These are phyloP conservation scores for Astrocystis sublimbata DNA, from an alignment of 495 filamentous ascomycete genomes.

Conservation along the genomic window DNA sequence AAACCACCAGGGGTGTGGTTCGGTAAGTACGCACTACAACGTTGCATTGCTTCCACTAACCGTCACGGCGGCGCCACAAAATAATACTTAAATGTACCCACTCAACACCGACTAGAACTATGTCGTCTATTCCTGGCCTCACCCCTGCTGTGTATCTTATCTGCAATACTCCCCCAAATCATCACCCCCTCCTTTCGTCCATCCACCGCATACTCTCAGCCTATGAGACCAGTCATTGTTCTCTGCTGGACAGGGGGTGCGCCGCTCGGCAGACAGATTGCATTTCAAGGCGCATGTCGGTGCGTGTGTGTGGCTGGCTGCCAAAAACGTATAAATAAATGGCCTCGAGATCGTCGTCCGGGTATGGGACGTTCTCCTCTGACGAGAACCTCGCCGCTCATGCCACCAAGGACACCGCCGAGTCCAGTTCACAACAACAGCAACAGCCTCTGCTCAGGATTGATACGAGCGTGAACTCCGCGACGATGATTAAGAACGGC, in stretches of 20 bases:
- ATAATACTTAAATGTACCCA: no score
- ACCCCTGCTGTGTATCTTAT: background rate
- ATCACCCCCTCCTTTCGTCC: slow-evolving; percentile 11
- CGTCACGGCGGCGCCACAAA: no score
- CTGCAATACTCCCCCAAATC: background rate
- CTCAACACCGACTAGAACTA: no score
- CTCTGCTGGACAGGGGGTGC: background rate
- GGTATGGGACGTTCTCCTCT: slow-evolving; percentile 16
- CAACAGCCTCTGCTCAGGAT: background rate
- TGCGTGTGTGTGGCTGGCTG: background rate
- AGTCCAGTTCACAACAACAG: background rate
- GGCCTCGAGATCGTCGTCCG: slow-evolving; percentile 3
- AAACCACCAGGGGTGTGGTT: no score
- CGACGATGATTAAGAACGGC: slow-evolving; percentile 15
- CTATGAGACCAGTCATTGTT: slow-evolving; percentile 9
- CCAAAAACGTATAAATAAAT: slow-evolving; percentile 18
- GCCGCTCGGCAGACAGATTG: background rate
- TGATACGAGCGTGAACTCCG: background rate
- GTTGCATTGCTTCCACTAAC: no score
- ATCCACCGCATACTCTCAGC: slow-evolving; percentile 11
- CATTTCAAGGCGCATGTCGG: background rate
- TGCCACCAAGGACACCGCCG: background rate
- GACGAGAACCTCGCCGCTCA: background rate
- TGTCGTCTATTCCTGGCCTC: no score
- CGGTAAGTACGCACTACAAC: no score